A percentile compares a stretch with the other conserved stretches of the same genome.
Conservation (phyloP, 306 rosid species). For the Cicer chorassanicum region DNA sequence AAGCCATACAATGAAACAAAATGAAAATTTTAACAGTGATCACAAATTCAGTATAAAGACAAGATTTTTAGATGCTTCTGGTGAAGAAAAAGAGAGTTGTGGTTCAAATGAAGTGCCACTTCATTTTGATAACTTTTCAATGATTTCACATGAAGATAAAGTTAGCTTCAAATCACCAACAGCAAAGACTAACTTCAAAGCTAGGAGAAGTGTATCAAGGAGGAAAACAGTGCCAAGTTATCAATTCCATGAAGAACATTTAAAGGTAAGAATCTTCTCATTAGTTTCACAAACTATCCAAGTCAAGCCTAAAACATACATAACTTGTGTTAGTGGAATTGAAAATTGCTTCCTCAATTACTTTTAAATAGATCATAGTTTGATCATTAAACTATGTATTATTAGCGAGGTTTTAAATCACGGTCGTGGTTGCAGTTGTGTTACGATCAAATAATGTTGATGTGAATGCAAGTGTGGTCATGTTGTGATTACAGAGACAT, state of each 20-base stretch:
- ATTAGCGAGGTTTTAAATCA: neutral
- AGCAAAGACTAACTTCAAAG: slow-evolving; percentile 52
- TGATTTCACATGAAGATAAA: slow-evolving; percentile 49
- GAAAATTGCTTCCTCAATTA: neutral
- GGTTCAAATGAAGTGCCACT: slow-evolving; percentile 85
- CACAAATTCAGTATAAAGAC: slow-evolving; percentile 45
- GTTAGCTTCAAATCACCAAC: slow-evolving; percentile 47
- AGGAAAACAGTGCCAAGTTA: slow-evolving; percentile 64
- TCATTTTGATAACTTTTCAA: slow-evolving; percentile 58
- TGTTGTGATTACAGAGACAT: neutral
- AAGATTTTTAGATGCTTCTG: slow-evolving; percentile 56
- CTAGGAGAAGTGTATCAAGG: slow-evolving; percentile 58
- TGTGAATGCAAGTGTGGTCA: neutral
- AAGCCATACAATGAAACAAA: slow-evolving; percentile 53
- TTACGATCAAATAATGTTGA: neutral
- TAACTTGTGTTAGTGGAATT: slow-evolving; percentile 3
- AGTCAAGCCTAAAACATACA: neutral
- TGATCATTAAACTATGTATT: neutral
- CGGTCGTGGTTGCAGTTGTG: neutral
- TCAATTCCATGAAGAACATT: slow-evolving; percentile 53
- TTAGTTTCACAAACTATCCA: neutral
- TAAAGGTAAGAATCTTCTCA: slow-evolving; percentile 52
- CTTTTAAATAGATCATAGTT: neutral
- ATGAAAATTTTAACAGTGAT: slow-evolving; percentile 48
- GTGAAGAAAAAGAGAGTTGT: slow-evolving; percentile 91